A percentile compares a stretch with the other conserved stretches of the same genome.
Evolutionary conservation across 2,329 filamentous ascomycete species (phyloP).

Genomic region (Monilinia vaccinii-corymbosi): DNA sequence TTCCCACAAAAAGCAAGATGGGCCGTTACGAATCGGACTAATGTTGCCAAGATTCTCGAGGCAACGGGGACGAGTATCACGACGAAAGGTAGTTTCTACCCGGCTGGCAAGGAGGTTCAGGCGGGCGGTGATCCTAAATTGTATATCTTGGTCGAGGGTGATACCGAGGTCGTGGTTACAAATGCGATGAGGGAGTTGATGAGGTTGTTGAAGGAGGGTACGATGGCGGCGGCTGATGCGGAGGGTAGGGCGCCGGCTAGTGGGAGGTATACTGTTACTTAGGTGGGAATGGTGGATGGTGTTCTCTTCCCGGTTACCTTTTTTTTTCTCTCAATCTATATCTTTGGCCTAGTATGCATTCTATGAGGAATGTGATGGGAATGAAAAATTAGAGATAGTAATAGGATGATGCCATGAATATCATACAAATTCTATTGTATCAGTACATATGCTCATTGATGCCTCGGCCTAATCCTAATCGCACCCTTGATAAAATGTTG

Average conservation of each 20-base stretch:
- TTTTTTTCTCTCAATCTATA: neutral
- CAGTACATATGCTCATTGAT: neutral
- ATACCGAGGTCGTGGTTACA: slow-evolving; percentile 86
- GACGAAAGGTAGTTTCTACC: slow-evolving; percentile 89
- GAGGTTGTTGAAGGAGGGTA: slow-evolving; percentile 80
- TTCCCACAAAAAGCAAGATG: slow-evolving; percentile 97
- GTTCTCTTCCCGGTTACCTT: neutral
- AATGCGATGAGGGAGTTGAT: slow-evolving; percentile 87
- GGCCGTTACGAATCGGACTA: slow-evolving; percentile 97
- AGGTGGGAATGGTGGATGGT: slow-evolving; percentile 22
- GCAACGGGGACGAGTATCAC: slow-evolving; percentile 93
- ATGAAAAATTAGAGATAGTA: too few relatives aligned
- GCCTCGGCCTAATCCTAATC: neutral
- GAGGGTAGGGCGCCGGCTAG: slow-evolving; percentile 69
- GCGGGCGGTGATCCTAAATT: slow-evolving; percentile 77
- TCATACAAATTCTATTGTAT: neutral
- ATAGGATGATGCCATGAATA: neutral
- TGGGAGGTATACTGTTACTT: slow-evolving; percentile 82
- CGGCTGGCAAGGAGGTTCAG: slow-evolving; percentile 69
- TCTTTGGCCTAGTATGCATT: neutral
- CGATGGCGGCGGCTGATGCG: slow-evolving; percentile 80
- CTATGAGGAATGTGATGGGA: too few relatives aligned
- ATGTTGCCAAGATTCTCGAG: slow-evolving; percentile 96
- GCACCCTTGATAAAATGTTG: neutral
- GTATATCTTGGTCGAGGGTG: slow-evolving; percentile 95